Evolutionary conservation across 2,329 filamentous ascomycete species (phyloP).

Genomic region (Arachnopeziza araneosa): DNA sequence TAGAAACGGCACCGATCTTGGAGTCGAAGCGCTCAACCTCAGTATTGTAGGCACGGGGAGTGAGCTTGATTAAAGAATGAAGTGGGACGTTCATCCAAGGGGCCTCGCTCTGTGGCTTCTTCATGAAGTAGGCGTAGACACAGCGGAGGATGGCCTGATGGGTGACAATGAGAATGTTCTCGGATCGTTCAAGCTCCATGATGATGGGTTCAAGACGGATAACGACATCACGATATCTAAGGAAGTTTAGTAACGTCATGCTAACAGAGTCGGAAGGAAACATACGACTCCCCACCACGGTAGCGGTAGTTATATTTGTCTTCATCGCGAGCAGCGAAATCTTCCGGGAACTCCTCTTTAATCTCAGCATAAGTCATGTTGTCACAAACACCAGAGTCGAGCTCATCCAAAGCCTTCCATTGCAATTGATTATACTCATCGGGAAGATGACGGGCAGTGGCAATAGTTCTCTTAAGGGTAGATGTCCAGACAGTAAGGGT

Average conservation of each 20-base stretch:
- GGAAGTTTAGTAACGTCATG: conserved; percentile 3
- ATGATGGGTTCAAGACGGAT: conserved; percentile 98
- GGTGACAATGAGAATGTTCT: conserved; percentile 96
- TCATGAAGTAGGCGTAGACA: conserved; percentile 99
- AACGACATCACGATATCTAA: conserved; percentile 80
- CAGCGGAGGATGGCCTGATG: conserved; percentile 95
- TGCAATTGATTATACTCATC: conserved; percentile 85
- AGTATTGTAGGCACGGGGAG: conserved; percentile 88
- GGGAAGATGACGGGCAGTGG: conserved; percentile 79
- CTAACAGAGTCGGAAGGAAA: background rate
- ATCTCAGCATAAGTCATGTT: conserved; percentile 87
- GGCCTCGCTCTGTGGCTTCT: conserved; percentile 84
- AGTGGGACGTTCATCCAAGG: conserved; percentile 99
- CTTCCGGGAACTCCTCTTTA: conserved; percentile 82
- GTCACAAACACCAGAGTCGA: conserved; percentile 94
- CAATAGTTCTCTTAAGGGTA: conserved; percentile 77
- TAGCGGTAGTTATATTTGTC: conserved; percentile 99
- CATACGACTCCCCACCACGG: conserved; percentile 79
- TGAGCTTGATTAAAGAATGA: conserved; percentile 94
- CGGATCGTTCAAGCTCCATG: conserved; percentile 94
- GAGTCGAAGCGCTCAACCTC: conserved; percentile 83
- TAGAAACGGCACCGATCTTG: conserved; percentile 92
- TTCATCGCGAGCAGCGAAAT: conserved; percentile 91
- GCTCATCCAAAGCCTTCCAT: conserved; percentile 97
- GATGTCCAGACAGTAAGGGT: conserved; percentile 71